phyloP scores from a whole-genome alignment of 768 basidiomycete species.

The Lenzites betulinus region DNA sequence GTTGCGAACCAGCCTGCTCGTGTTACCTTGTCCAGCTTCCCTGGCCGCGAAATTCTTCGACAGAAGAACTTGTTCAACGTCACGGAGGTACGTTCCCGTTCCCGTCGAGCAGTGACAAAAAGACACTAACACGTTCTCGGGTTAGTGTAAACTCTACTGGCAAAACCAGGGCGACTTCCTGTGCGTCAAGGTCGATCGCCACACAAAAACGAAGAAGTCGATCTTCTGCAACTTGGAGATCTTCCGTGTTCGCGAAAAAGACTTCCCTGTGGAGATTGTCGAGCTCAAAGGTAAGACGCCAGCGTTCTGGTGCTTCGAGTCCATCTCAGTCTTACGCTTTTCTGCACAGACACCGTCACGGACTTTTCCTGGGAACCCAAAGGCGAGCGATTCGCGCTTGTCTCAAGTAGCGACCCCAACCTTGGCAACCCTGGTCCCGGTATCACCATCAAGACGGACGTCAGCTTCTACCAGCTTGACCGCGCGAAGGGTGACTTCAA shows the following conservation, averaged over 20 bases:
- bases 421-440: constrained; percentile 88
- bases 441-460: constrained; percentile 93
- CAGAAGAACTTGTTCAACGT: constrained; percentile 99
- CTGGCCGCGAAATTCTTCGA: constrained; percentile 77
- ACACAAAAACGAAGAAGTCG: constrained; percentile 98
- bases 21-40: constrained; percentile 91
- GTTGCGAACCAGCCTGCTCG: constrained; percentile 95
- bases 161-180: constrained; percentile 98
- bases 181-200: constrained; percentile 98
- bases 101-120: no score
- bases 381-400: constrained; percentile 93
- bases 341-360: constrained; percentile 76
- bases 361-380: constrained; percentile 99
- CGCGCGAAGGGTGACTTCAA: constrained; percentile 92
- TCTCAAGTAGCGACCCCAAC: constrained; percentile 93
- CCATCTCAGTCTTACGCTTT: not conserved
- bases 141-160: constrained; percentile 95
- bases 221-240: constrained; percentile 98
- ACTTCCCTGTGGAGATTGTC: constrained; percentile 95
- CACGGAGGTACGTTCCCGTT: constrained; percentile 68
- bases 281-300: constrained; percentile 82
- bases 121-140: not conserved
- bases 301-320: not conserved
- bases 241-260: constrained; percentile 96
- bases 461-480: constrained; percentile 95